Conservation (phyloP, 1,139 yeast species). For the Wickerhamiella pararugosa region DNA sequence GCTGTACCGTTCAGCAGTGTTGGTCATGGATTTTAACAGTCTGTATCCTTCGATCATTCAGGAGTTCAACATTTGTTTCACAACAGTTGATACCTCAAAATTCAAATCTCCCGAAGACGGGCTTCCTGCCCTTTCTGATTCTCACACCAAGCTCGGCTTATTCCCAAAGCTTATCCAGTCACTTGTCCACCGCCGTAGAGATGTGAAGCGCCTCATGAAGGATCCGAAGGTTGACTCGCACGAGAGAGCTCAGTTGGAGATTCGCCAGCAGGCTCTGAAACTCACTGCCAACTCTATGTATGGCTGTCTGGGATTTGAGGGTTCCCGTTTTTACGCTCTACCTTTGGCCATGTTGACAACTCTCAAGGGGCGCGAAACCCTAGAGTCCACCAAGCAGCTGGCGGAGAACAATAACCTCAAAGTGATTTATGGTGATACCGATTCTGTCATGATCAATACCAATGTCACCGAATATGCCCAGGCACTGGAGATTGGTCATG, state of each 20-base stretch:
- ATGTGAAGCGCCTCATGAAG: slow-evolving; percentile 75
- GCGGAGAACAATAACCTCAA: slow-evolving; percentile 70
- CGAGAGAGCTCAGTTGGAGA: slow-evolving; percentile 56
- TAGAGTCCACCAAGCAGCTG: slow-evolving; percentile 82
- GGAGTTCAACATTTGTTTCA: slow-evolving; percentile 92
- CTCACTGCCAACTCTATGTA: slow-evolving; percentile 98
- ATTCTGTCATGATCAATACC: slow-evolving; percentile 97
- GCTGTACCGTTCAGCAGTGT: slow-evolving; percentile 68
- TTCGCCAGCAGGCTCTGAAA: slow-evolving; percentile 90
- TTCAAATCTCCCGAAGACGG: slow-evolving; percentile 37
- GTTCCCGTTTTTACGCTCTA: slow-evolving; percentile 88
- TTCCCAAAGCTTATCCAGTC: slow-evolving; percentile 72
- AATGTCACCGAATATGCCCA: slow-evolving; percentile 54
- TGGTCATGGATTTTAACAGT: slow-evolving; percentile 97
- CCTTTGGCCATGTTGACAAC: slow-evolving; percentile 95
- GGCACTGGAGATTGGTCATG: slow-evolving; percentile 71
- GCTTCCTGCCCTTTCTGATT: slow-evolving; percentile 58
- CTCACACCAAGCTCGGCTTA: slow-evolving; percentile 54
- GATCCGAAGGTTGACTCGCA: slow-evolving; percentile 53
- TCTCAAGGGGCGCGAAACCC: slow-evolving; percentile 86
- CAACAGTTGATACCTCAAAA: slow-evolving; percentile 42
- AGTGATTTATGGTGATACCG: slow-evolving; percentile 97
- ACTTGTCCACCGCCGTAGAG: slow-evolving; percentile 81
- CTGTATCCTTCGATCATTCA: slow-evolving; percentile 95
- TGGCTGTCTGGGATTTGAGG: slow-evolving; percentile 90